Base-by-base conservation (phyloP, 306 rosid species). In the Sicyos edulis region DNA sequence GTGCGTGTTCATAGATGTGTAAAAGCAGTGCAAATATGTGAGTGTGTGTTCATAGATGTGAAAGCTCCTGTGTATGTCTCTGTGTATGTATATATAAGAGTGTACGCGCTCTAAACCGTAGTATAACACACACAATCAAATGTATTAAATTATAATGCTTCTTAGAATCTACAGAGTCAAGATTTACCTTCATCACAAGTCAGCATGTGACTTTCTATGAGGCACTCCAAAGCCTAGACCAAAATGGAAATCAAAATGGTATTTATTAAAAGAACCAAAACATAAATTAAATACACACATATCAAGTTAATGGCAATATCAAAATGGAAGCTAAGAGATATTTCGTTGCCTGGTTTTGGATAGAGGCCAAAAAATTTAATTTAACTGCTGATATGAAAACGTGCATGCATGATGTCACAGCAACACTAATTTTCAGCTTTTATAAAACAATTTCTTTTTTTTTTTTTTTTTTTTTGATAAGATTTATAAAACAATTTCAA, bases 151-250 rank as follows among this genome's bases (percentile, higher is more conserved):
- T 61, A 14, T 45, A 66, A 44, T 45, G 21, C 72, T 66, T 45
- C 40, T 66, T 66, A 45, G 21, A 29, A 61, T 37, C 42, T 12
- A 14, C 13, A 55, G 44, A 15, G 15, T 8, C 3, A 5, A 47
- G 2, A 29, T 52, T 73, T 75, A 91, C 99, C 99, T 85, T 93
- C 99, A 75, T 91, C 91, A 5, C 86, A 86, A 37, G 97, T 85
- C 74, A 91, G 97, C 99, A 91, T 91, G 86, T 93, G 97, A 84
- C 91, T 93, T 74, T 93, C 92, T 82, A 91, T 71, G 34, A 93
- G 97, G 78, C 97, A 87, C 81, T 93, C 99, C 90, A 93, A 78
- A 61, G 99, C 99, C 99, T 93, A 82, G 78, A 71, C 83, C 66
- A 71, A 51, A 80, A 74, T 49, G 20, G 69, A 80, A 55, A 75